Percentiles rank a stretch among this genome's conserved stretches.
Conservation (phyloP, 768 basidiomycete species). For the Phlebiopsis flavidoalba region DNA sequence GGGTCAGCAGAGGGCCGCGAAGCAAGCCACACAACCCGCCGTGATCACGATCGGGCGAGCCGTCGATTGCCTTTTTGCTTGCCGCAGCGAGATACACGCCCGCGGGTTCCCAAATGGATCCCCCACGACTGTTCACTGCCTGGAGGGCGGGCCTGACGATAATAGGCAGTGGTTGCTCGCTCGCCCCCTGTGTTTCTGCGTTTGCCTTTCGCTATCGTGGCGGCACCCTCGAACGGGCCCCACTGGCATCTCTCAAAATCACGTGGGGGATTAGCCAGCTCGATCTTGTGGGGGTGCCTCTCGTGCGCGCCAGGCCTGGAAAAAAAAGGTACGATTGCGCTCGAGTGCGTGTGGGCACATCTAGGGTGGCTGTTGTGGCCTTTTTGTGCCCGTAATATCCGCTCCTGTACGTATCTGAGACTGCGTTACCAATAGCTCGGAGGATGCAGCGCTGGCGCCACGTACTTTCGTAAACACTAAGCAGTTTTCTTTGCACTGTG, state of each 20-base stretch:
- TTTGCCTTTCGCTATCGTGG: background rate
- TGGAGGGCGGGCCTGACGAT: background rate
- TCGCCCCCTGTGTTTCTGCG: background rate
- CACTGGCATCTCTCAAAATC: background rate
- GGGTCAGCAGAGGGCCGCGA: background rate
- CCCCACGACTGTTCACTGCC: background rate
- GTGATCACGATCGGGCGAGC: background rate
- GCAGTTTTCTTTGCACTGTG: background rate
- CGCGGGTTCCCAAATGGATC: background rate
- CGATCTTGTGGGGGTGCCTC: background rate
- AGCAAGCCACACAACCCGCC: background rate
- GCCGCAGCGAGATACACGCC: background rate
- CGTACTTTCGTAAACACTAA: background rate
- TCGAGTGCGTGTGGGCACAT: background rate
- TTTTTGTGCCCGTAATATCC: background rate
- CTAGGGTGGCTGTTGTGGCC: background rate
- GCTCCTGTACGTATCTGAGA: background rate
- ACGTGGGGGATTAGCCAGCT: background rate
- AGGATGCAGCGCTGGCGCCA: background rate
- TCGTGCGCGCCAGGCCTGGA: too few species aligned
- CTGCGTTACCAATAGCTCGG: background rate
- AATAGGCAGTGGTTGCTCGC: background rate
- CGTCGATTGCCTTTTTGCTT: background rate
- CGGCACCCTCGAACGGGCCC: background rate
- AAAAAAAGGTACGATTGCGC: too few species aligned